Evolutionary conservation across 495 filamentous ascomycete genomes (phyloP), one percentile per base, ranked within the genome.

Genomic region (Rostrohypoxylon terebratum): DNA sequence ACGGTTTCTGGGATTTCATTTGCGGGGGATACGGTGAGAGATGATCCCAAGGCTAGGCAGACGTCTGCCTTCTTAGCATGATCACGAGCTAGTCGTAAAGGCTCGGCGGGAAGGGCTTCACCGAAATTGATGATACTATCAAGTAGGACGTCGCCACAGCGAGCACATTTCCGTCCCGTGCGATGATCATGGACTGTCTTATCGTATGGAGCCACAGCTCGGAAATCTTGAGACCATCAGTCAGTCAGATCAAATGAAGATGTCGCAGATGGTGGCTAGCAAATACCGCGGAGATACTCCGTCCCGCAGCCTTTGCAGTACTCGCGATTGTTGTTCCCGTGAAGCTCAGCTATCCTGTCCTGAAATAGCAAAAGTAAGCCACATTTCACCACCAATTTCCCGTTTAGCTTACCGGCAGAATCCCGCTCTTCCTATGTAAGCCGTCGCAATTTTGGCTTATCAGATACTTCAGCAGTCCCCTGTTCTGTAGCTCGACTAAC

Each of bases 371-470:
- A 34, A 40, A 38, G 69, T 59, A 21, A 65, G 68, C 57, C 34
- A 63, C 1, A 11, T 14, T 36, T 36, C 13, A 28, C 21, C 28
- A 28, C 4, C 1, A 38, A 1, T 31, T 18, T 23, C 13, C 42
- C 11, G 2, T 16, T 16, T 11, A 75, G 28, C 75, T 67, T 50
- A 82, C 82, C 16, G 83, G 80, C 28, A 78, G 44, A 14, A 84
- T 83, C 3, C 83, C 83, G 62, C 81, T 84, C 65, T 68, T 79
- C 23, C 83, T 75, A 59, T 85, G 82, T 28, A 84, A 69, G 0
- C 79, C 81, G 63, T 86, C 82, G 70, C 82, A 84, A 68, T 85
- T 84, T 66, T 84, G 81, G 71, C 81, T 83, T 38, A 85, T 66
- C 23, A 84, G 59, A 66, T 83, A 80, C 65, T 82, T 84, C 50